Base-by-base conservation (phyloP, 495 filamentous ascomycete genomes). In the Lichenothelia convexa region DNA sequence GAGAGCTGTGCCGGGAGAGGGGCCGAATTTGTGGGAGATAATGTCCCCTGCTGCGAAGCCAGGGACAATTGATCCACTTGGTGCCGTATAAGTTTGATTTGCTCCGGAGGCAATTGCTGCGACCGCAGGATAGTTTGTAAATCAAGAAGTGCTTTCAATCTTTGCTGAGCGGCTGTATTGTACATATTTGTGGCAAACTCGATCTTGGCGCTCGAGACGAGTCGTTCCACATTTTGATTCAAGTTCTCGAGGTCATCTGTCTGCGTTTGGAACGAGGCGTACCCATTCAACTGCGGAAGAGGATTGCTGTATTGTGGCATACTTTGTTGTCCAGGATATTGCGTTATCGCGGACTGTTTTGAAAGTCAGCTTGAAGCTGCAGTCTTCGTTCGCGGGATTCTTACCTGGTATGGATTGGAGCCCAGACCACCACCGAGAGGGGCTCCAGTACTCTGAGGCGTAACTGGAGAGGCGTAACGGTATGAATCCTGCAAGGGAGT, bases 81-180 rank as follows among this genome's bases (percentile, higher is more conserved):
- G 47, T 82, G 72, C 53, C 75, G 73, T 47, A 93, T 73, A 50
- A 75, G 64, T 54, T 72, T 73, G 45, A 93, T 64, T 60, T 91
- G 75, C 45, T 84, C 73, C 50, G 72, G 75, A 32, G 79, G 72
- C 47, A 93, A 68, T 47, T 82, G 70, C 50, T 81, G 80, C 44
- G 63, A 73, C 49, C 78, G 68, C 56, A 95, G 60, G 48, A 93
- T 73, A 32, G 55, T 68, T 59, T 93, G 78, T 43, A 95, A 68
- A 55, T 87, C 82, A 55, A 91, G 58, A 45, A 95, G 67, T 15
- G 86, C 83, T 55, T 86, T 79, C 49, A 95, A 57, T 48, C 75
- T 78, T 41, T 70, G 71, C 57, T 84, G 75, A 44, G 76, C 65
- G 49, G 70, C 68, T 54, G 63, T 58, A 62, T 93, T 79, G 59